phyloP scores from a whole-genome alignment of 1,284 basidiomycete species.

The Irpex lacteus region DNA sequence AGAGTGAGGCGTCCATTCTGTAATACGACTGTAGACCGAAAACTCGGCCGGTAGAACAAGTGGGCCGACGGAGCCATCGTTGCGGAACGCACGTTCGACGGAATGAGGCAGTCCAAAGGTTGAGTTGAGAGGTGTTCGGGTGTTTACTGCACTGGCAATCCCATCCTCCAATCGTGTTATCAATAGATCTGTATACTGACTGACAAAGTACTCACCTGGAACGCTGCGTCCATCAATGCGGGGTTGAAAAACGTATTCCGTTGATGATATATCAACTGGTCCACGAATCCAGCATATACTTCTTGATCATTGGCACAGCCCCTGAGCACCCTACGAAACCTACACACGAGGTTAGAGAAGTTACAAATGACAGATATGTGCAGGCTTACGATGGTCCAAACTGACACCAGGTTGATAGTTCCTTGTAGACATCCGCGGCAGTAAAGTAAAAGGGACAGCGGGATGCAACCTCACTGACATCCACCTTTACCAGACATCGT shows the following conservation, averaged over 20 bases:
- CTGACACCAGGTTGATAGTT: conserved; percentile 11
- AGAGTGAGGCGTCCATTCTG: conserved; percentile 14
- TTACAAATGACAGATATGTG: not conserved
- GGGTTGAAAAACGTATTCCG: conserved; percentile 1
- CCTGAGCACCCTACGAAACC: conserved; percentile 11
- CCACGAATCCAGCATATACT: conserved; percentile 5
- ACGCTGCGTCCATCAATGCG: conserved; percentile 4
- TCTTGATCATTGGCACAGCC: conserved; percentile 8
- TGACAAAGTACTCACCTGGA: not conserved
- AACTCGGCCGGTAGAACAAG: conserved; percentile 19
- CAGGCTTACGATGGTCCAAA: conserved; percentile 19
- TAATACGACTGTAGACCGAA: conserved; percentile 12
- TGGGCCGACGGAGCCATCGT: conserved; percentile 17
- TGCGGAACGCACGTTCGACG: conserved; percentile 16
- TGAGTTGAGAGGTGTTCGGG: not conserved
- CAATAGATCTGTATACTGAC: not conserved
- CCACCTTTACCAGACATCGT: conserved; percentile 13
- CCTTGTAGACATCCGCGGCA: conserved; percentile 15
- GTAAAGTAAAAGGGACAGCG: conserved; percentile 10
- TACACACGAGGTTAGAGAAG: not conserved
- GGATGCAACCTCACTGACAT: conserved; percentile 15
- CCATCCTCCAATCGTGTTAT: too few species aligned
- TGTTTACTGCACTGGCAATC: too few species aligned
- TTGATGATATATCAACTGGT: not conserved
- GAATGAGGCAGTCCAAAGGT: conserved; percentile 18